Percentiles rank a stretch among this genome's conserved stretches.
Evolutionary conservation across 2,329 filamentous ascomycete genomes (phyloP).

Genomic region (Tolypocladium tropicale): DNA sequence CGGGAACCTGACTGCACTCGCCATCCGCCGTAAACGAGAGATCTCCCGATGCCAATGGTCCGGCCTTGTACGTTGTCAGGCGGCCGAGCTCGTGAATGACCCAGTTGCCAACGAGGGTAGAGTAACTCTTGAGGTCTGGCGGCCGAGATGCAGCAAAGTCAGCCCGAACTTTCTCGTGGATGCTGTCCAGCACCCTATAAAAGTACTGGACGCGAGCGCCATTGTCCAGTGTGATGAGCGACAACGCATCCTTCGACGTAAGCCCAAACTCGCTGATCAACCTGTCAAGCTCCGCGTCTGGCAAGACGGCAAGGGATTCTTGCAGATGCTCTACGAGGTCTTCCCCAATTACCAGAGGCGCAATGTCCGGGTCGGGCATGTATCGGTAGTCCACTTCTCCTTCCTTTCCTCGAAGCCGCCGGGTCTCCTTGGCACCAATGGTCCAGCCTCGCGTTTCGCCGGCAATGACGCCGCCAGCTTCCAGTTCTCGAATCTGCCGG

Average conservation of each 20-base stretch:
- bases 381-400: constrained; percentile 97
- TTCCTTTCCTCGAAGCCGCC: constrained; percentile 78
- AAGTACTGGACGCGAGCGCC: constrained; percentile 78
- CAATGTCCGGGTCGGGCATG: constrained; percentile 92
- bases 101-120: constrained; percentile 50
- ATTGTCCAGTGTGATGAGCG: constrained; percentile 65
- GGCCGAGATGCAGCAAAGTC: constrained; percentile 9
- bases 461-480: constrained; percentile 61
- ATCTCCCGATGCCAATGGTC: constrained; percentile 49
- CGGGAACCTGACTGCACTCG: constrained; percentile 35
- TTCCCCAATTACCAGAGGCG: constrained; percentile 63
- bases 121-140: constrained; percentile 23
- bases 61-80: constrained; percentile 55
- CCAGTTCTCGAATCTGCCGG: constrained; percentile 72
- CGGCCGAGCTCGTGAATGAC: constrained; percentile 68
- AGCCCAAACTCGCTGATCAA: constrained; percentile 57
- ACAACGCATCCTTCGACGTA: constrained; percentile 71
- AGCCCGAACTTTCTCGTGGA: constrained; percentile 23
- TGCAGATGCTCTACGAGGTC: constrained; percentile 58
- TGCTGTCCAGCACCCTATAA: constrained; percentile 48
- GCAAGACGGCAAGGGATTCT: constrained; percentile 55
- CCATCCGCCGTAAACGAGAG: constrained; percentile 32
- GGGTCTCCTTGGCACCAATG: constrained; percentile 72
- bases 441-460: constrained; percentile 94
- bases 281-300: constrained; percentile 57